Conservation (phyloP, 371 early-diverging fungal species). For the Thermomucor indicae-seudaticae region DNA sequence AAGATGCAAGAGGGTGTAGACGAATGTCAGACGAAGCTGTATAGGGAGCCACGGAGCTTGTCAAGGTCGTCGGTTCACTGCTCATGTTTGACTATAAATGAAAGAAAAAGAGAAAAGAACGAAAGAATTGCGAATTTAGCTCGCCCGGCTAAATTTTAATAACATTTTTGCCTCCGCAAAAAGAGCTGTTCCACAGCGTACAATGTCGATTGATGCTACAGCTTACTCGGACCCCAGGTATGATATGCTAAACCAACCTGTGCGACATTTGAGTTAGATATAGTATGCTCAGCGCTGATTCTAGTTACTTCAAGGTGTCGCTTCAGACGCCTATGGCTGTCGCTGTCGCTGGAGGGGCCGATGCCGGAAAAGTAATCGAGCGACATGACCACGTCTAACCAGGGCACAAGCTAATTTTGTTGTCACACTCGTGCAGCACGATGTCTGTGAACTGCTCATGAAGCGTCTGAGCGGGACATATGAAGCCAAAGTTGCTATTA, state of each 20-base stretch:
- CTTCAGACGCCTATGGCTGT: conserved; percentile 41
- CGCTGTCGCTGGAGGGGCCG: conserved; percentile 40
- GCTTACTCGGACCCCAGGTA: conserved; percentile 41
- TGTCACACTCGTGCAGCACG: conserved; percentile 8
- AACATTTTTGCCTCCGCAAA: conserved; percentile 2
- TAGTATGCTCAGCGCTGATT: too few species aligned
- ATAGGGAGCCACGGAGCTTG: conserved; percentile 9
- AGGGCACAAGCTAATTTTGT: not conserved
- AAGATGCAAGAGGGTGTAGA: conserved; percentile 24
- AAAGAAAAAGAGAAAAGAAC: conserved; percentile 9
- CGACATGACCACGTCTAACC: not conserved
- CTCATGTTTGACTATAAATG: conserved; percentile 13
- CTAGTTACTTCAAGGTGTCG: conserved; percentile 41
- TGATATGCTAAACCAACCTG: not conserved
- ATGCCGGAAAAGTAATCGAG: conserved; percentile 36
- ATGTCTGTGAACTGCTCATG: conserved; percentile 23
- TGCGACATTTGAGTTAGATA: too few species aligned
- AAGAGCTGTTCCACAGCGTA: not conserved
- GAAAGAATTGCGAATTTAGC: not conserved
- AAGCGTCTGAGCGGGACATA: conserved; percentile 19
- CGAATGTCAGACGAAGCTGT: conserved; percentile 8
- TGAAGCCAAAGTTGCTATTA: conserved; percentile 29
- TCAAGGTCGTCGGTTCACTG: conserved; percentile 13
- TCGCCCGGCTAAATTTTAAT: not conserved
- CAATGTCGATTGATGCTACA: conserved; percentile 39